Percentiles rank a stretch among this genome's conserved stretches.
These are phyloP conservation scores for Aspergillus costaricaensis DNA, from an alignment of 2,329 filamentous ascomycete species.

Conservation along the genomic window DNA sequence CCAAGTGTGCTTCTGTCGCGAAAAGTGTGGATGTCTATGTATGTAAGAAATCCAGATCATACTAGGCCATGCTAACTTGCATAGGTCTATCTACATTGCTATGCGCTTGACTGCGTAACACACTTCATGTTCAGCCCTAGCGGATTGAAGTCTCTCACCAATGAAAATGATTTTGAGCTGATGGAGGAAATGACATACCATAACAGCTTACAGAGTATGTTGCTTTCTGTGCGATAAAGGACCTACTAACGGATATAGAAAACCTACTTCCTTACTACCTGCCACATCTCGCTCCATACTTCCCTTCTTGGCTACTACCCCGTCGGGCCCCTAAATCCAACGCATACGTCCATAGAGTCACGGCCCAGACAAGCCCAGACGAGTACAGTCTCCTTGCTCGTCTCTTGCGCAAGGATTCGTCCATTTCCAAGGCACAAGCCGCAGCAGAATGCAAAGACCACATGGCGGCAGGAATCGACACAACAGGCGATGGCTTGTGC, in stretches of 20 bases:
- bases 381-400: conserved; percentile 62
- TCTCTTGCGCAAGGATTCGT: conserved; percentile 55
- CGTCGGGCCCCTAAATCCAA: conserved; percentile 62
- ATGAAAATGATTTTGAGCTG: conserved; percentile 60
- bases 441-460: conserved; percentile 72
- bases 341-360: conserved; percentile 58
- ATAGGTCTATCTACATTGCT: conserved; percentile 59
- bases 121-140: conserved; percentile 70
- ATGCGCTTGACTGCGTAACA: conserved; percentile 69
- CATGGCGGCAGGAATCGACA: conserved; percentile 72
- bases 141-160: conserved; percentile 62
- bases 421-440: conserved; percentile 56
- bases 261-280: conserved; percentile 62
- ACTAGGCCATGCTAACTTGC: neutral
- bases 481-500: conserved; percentile 68
- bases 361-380: conserved; percentile 49
- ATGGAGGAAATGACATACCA: conserved; percentile 71
- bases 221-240: neutral
- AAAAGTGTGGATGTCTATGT: conserved; percentile 64
- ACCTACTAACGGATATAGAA: conserved; percentile 45
- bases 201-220: conserved; percentile 65
- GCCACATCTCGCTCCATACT: conserved; percentile 51
- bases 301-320: conserved; percentile 55
- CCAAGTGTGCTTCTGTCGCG: conserved; percentile 52
- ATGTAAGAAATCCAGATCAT: conserved; percentile 22